A percentile compares a stretch with the other conserved stretches of the same genome.
Evolutionary conservation across 2,329 filamentous ascomycete species (phyloP).

Genomic region (Pseudogymnoascus sp.): DNA sequence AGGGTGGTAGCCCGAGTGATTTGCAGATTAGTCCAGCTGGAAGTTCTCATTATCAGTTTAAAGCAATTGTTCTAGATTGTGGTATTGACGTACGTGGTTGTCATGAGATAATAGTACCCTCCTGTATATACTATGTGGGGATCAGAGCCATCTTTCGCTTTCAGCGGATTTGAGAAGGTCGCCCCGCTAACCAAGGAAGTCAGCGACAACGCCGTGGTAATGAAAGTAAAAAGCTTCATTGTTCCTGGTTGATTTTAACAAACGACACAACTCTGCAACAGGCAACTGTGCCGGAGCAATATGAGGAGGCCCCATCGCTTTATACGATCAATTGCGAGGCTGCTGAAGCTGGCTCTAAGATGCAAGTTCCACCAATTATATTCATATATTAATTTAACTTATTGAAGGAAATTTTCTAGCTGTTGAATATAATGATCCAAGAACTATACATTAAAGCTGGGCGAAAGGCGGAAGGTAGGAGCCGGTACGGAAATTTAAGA

Average conservation of each 20-base stretch:
- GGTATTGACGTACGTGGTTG: too few relatives aligned
- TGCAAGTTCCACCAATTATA: constrained; percentile 1
- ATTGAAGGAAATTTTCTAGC: neutral
- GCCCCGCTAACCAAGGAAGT: neutral
- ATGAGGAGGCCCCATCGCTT: neutral
- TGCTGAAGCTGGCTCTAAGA: neutral
- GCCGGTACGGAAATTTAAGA: neutral
- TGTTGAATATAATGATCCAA: neutral
- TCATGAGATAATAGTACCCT: constrained; percentile 50
- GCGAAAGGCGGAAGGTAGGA: neutral
- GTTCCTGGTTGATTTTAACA: neutral
- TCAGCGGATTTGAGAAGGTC: constrained; percentile 45
- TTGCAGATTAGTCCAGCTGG: constrained; percentile 47
- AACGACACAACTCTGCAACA: neutral
- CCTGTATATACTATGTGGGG: constrained; percentile 44
- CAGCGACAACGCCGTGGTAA: neutral
- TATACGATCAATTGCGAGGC: neutral
- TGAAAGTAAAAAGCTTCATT: constrained; percentile 4
- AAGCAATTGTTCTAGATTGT: too few relatives aligned
- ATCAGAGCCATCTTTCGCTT: constrained; percentile 41
- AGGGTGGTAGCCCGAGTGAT: constrained; percentile 47
- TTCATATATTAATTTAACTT: neutral
- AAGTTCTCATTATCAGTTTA: too few relatives aligned
- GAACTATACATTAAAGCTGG: neutral
- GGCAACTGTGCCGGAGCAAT: neutral